Evolutionary conservation across 306 rosid species (phyloP), one percentile per base, ranked within the genome.

Genomic region (Elaeagnus macrophylla): DNA sequence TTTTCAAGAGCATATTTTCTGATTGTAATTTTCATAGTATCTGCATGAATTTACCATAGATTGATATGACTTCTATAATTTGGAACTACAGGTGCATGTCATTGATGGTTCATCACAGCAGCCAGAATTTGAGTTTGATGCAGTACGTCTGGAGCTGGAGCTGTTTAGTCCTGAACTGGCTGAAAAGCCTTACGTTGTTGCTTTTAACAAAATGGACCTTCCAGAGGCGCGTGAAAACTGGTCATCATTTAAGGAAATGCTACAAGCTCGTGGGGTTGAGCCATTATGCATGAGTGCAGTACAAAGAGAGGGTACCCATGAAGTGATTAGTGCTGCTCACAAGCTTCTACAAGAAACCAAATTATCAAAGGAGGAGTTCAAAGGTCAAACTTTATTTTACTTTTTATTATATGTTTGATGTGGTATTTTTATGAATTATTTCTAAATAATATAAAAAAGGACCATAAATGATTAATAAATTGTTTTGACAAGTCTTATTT

Each of bases 201-300:
- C 89, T 37, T 87, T 75, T 64, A 87, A 91, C 70, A 87, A 91
- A 68, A 87, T 91, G 95, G 99, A 91, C 71, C 95, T 87, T 75
- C 96, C 89, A n/a, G 99, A 91, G 75, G 95, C 89, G 44, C 69
- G 71, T 58, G 85, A 84, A 69, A 84, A 78, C 62, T 91, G 96
- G 95, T 69, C 72, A 56, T 81, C 78, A 40, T 91, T 86, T 80
- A 81, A 77, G 77, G 78, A 78, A 61, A 80, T 45, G 66, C 71
- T 91, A 53, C 79, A 78, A 73, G 79, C 83, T 60, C 79, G 53
- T 3, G 97, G 96, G 67, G 65, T 86, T 60, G 73, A 71, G 53
- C 69, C 89, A 65, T 86, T 81, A 68, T 82, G 95, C 72, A 86
- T 86, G 84, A 86, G 97, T 56, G 89, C 97, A 44, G 81, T 75